Base-by-base conservation (phyloP, 2,329 filamentous ascomycete species). In the Cladorrhinum sp. region DNA sequence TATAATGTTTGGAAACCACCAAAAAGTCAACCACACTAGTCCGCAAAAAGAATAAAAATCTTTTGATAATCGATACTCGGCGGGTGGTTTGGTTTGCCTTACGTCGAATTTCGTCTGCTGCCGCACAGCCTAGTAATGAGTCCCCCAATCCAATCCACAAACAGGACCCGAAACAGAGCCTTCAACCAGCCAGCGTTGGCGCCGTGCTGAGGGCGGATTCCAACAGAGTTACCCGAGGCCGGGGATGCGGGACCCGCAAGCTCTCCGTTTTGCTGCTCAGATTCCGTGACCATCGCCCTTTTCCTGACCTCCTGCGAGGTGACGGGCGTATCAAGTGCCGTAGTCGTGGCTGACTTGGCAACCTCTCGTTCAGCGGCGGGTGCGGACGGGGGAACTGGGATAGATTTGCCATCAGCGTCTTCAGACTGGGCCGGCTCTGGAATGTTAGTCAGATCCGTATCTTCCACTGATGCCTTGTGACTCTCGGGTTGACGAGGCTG, bases 131-230 rank as follows among this genome's bases (percentile, higher is more conserved):
- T 71, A 23, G 64, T 66, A 29, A 76, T 65, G 49, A 78, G 62
- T 12, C 73, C 71, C 2, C 76, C 74, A 13, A 78, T 68, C 71
- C 73, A 75, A 54, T 76, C 75, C 49, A 77, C 72, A 62, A 78
- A 74, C 1, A 77, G 54, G 2, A 74, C 61, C 29, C 65, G 69
- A 52, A 77, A 65, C 57, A 77, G 73, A 9, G 69, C 65, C 27
- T 64, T 63, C 20, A 78, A 64, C 77, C 75, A 75, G 50, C 65
- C 63, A 13, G 7, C 2, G 9, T 36, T 36, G 32, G 62, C 62
- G 24, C 62, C 58, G 54, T 69, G 66, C 52, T 55, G 63, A 7
- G 58, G 64, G 12, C 68, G 59, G 9, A 68, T 58, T 10, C 64
- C 64, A 1, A 59, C 27, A 20, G 62, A 55, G 10, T 50, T 22